Evolutionary conservation across 305 asterid species (phyloP).

Genomic region (Fraxinus platypoda): DNA sequence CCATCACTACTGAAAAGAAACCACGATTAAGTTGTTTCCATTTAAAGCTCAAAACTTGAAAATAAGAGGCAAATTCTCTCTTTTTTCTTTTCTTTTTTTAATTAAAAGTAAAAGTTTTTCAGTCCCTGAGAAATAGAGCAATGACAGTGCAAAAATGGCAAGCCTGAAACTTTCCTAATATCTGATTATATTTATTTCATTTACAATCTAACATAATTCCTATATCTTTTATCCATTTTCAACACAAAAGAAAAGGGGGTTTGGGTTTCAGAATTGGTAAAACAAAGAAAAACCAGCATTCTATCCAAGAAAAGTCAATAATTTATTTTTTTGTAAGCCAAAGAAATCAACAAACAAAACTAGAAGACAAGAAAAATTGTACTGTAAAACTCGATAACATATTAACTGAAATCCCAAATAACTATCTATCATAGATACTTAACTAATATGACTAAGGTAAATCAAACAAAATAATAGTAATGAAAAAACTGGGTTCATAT

Average conservation of each 20-base stretch:
- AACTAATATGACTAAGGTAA: not conserved
- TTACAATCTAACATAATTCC: constrained; percentile 25
- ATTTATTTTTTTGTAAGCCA: not conserved
- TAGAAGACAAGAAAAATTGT: constrained; percentile 1
- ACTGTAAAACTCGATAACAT: not conserved
- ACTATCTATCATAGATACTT: constrained; percentile 13
- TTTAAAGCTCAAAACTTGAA: too few species aligned
- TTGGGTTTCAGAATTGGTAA: constrained; percentile 8
- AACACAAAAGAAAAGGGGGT: constrained; percentile 7
- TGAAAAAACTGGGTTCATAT: constrained; percentile 33
- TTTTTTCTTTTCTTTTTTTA: too few species aligned
- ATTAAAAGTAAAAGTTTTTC: too few species aligned
- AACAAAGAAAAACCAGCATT: not conserved
- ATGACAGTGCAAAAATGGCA: too few species aligned
- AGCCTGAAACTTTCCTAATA: not conserved
- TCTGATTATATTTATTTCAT: constrained; percentile 13
- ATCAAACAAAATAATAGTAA: constrained; percentile 23
- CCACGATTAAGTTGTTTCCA: too few species aligned
- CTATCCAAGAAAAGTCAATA: not conserved
- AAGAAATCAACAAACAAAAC: not conserved
- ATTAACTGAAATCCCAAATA: constrained; percentile 14
- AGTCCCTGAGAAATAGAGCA: too few species aligned
- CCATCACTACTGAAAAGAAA: too few species aligned
- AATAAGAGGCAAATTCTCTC: too few species aligned
- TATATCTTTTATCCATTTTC: not conserved